Percentiles rank a stretch among this genome's conserved stretches.
phyloP scores from a whole-genome alignment of 176 grass and related monocot species.

The Saccharum spontaneum region DNA sequence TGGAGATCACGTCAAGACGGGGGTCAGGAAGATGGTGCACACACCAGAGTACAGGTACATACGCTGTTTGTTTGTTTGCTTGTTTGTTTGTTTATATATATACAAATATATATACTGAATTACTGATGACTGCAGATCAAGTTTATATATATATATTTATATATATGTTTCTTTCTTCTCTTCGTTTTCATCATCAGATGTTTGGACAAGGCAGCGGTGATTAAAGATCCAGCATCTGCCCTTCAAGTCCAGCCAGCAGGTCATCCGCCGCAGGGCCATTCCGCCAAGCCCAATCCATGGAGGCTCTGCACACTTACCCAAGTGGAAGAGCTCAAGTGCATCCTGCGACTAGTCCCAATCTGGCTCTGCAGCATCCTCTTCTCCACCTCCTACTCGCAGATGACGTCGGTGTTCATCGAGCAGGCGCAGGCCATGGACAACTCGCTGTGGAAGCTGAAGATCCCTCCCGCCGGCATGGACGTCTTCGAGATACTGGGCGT shows the following conservation, averaged over 20 bases:
- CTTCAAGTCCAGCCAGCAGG: background rate
- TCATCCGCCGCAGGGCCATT: background rate
- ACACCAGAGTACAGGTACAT: slow-evolving; percentile 41
- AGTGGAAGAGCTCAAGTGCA: slow-evolving; percentile 67
- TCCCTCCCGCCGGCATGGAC: slow-evolving; percentile 42
- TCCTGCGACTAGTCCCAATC: slow-evolving; percentile 47
- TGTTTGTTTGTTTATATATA: too few relatives aligned
- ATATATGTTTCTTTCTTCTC: background rate
- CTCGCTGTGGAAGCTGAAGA: slow-evolving; percentile 11
- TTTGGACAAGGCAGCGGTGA: slow-evolving; percentile 57
- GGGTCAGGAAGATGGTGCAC: slow-evolving; percentile 48
- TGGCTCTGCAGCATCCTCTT: slow-evolving; percentile 69
- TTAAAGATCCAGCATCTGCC: background rate
- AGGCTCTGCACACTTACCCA: slow-evolving; percentile 51
- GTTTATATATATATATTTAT: too few relatives aligned
- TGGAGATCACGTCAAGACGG: background rate
- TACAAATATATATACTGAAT: too few relatives aligned
- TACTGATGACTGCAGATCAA: too few relatives aligned
- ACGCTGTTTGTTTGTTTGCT: background rate
- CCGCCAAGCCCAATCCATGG: background rate
- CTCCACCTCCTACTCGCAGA: slow-evolving; percentile 55
- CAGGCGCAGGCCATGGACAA: slow-evolving; percentile 53
- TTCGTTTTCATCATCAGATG: background rate
- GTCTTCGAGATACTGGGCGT: slow-evolving; percentile 59
- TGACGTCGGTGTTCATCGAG: slow-evolving; percentile 60